These are phyloP conservation scores for Ogataea henricii DNA, from an alignment of 805 yeast species.

Conservation along the genomic window DNA sequence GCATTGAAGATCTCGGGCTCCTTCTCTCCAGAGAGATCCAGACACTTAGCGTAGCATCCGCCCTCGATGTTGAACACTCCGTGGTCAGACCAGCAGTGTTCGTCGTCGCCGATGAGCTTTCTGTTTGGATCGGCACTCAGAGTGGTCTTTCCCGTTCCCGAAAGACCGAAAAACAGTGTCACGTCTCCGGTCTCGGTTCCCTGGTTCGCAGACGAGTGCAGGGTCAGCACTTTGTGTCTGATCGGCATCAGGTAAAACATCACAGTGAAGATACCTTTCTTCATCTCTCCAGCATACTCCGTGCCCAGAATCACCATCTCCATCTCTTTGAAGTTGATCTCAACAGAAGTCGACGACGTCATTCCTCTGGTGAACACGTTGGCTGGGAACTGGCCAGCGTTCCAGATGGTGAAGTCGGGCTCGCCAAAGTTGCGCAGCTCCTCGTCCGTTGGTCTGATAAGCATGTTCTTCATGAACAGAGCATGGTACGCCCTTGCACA, in stretches of 20 bases:
- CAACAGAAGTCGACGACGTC: constrained; percentile 95
- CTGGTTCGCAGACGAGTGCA: constrained; percentile 95
- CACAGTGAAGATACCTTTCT: constrained; percentile 97
- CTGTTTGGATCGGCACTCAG: constrained; percentile 95
- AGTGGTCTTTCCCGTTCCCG: constrained; percentile 98
- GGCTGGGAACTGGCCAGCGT: constrained; percentile 99
- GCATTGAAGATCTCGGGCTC: constrained; percentile 98
- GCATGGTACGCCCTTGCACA: constrained; percentile 99
- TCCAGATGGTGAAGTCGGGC: constrained; percentile 98
- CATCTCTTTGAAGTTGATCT: constrained; percentile 94
- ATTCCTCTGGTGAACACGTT: constrained; percentile 94
- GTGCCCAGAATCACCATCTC: constrained; percentile 99
- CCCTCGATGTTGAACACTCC: constrained; percentile 99
- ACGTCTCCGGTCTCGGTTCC: constrained; percentile 82
- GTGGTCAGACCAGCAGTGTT: constrained; percentile 98
- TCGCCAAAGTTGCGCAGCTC: constrained; percentile 89
- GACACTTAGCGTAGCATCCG: constrained; percentile 98
- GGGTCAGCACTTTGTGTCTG: constrained; percentile 83
- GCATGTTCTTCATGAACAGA: constrained; percentile 95
- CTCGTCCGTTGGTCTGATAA: constrained; percentile 90
- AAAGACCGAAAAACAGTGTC: constrained; percentile 92
- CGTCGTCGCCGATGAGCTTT: constrained; percentile 95
- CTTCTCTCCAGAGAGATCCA: constrained; percentile 83
- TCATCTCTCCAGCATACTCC: constrained; percentile 99
- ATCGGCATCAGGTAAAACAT: constrained; percentile 99